Evolutionary conservation across 352 stramenopile species (phyloP), one percentile per base, ranked within the genome.

Genomic region (Plasmopara viticola): DNA sequence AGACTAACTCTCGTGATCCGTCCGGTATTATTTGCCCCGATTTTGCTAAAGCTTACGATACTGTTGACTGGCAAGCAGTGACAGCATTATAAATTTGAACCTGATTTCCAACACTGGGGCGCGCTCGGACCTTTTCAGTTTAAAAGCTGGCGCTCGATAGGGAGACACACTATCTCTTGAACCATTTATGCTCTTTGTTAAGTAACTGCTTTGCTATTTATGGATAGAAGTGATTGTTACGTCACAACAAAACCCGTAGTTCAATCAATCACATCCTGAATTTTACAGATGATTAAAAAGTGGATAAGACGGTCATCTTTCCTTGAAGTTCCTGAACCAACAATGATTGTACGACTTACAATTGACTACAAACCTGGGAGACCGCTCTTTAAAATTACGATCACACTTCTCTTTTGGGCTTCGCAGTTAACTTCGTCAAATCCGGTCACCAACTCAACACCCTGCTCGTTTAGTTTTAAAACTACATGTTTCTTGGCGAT

Each of bases 41-140:
- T 17, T 48, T 48, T 17, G 39, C 37, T 0, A 46, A 54, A 33
- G 38, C 48, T 8, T 41, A 48, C 18, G 48, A 54, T 18, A 54
- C 14, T 54, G 38, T 47, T 14, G 38, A 47, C 7, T 48, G 48
- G 48, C 28, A 39, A 28, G 48, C n/a, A n/a, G n/a, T n/a, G n/a
- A n/a, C n/a, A n/a, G n/a, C n/a, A n/a, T n/a, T n/a, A n/a, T n/a
- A n/a, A n/a, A n/a, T n/a, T n/a, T n/a, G n/a, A n/a, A n/a, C n/a
- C n/a, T n/a, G n/a, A n/a, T n/a, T n/a, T n/a, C n/a, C n/a, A n/a
- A n/a, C n/a, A n/a, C n/a, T n/a, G n/a, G n/a, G n/a, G n/a, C n/a
- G n/a, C n/a, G n/a, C 18, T 30, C 2, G 7, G n/a, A 45, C 9
- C 30, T 45, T 14, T 30, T 45, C 40, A 29, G 17, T 2, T 17